Evolutionary conservation across 495 filamentous ascomycete species (phyloP), one percentile per base, ranked within the genome.

Genomic region (Filosporella fistucella): DNA sequence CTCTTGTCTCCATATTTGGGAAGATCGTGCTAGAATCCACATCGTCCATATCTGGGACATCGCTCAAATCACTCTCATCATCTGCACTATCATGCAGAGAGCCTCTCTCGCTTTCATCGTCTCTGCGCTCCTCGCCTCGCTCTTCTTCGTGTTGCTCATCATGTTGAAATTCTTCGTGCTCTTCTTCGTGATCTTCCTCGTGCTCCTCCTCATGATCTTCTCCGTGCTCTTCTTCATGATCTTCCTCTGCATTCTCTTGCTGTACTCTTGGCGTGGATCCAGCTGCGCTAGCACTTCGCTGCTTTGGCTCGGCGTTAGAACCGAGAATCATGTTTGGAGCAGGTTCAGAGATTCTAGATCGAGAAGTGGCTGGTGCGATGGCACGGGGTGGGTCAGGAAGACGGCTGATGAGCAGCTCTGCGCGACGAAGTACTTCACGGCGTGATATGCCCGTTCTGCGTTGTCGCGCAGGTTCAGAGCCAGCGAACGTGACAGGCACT

Each of bases 1-100:
- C 46, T 43, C 26, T 45, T 42, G 22, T 16, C 48, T 47, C 38
- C 36, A 55, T 37, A 45, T 47, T 48, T 64, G 71, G 53, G 71
- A 77, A 45, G 63, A 45, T 16, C 55, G 36, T 8, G 43, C 30
- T 41, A 1, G 49, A 51, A 25, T 70, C 63, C 2, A 36, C 47
- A 7, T 63, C 58, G 22, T 65, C 54, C 42, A 64, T 72, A 34
- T 77, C 70, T 3, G 75, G 72, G 26, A 82, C 74, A 44, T 91
- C 86, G 43, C 82, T 89, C 7, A 90, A 65, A 49, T 90, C 86
- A 59, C 84, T 89, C 64, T 91, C 87, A 48, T 89, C 86, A 52
- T 89, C 86, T 0, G 83, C 87, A 42, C 78, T 84, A 45, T 89
- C 87, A 49, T 87, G 83, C 12, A 86, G 60, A 55, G 80, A 86